Evolutionary conservation across 139 green algal genomes (phyloP), one percentile per base, ranked within the genome.

Genomic region (Chlamydomonas sp.): DNA sequence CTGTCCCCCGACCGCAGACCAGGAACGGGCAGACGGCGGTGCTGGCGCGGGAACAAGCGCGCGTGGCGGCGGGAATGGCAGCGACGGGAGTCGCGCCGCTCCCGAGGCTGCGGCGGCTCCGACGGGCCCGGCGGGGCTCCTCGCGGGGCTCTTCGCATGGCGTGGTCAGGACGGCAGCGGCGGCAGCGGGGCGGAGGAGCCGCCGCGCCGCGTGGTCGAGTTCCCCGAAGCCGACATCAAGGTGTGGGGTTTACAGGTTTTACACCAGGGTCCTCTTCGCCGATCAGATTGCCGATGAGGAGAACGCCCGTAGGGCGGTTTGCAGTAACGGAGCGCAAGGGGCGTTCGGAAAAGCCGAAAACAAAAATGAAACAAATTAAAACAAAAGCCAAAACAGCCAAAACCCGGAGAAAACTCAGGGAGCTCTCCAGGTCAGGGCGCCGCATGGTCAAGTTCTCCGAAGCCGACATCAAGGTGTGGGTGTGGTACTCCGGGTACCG

Each of bases 171-270:
- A 34, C 5, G 29, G 66, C 47, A 72, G 6, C 33, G 31, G 16
- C 47, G 39, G 48, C 50, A 13, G 34, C n/a, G 43, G 26, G 48
- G 31, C 31, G 61, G 2, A 31, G 62, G 28, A 67, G 70, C 38
- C 39, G 50, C 39, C 59, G 28, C 43, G 59, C 2, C 36, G 48
- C 1, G 75, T 81, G 29, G 71, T 67, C n/a, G n/a, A n/a, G n/a
- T 82, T 79, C 48, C 73, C 74, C 2, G 36, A 74, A 36, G 54
- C 47, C 1, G 79, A 81, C 61, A 70, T 84, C 54, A 70, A 65
- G 64, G 34, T n/a, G n/a, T n/a, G n/a, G n/a, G n/a, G n/a, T n/a
- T n/a, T n/a, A n/a, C n/a, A n/a, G n/a, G n/a, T n/a, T n/a, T n/a
- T n/a, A n/a, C n/a, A n/a, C n/a, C n/a, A n/a, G n/a, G n/a, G n/a